Percentiles rank a stretch among this genome's conserved stretches.
Conservation (phyloP, 2,329 filamentous ascomycete species). For the Hymenoscyphus albidus region DNA sequence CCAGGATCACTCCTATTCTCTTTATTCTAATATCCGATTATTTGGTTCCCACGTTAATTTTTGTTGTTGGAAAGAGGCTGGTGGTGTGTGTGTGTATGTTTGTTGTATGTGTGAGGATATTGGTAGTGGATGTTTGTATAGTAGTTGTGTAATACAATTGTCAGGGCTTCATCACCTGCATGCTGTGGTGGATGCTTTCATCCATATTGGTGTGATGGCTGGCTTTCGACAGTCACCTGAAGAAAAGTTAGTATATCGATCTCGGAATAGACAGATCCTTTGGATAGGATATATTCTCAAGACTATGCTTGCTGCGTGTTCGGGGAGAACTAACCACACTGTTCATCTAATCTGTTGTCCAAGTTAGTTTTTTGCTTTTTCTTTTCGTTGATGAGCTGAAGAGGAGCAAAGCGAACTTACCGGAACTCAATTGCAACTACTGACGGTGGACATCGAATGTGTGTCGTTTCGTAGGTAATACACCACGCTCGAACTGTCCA, state of each 20-base stretch:
- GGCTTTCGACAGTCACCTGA: constrained; percentile 29
- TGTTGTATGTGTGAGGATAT: not conserved
- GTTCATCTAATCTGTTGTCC: constrained; percentile 29
- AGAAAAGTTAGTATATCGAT: constrained; percentile 6
- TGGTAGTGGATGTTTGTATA: not conserved
- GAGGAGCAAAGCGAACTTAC: constrained; percentile 19
- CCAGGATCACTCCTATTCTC: constrained; percentile 3
- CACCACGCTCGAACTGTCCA: constrained; percentile 56
- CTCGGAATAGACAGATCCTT: not conserved
- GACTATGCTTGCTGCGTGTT: not conserved
- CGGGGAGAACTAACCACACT: constrained; percentile 26
- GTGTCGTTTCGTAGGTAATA: constrained; percentile 45
- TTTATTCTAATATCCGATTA: constrained; percentile 3
- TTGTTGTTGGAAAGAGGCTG: not conserved
- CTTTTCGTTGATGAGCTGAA: not conserved
- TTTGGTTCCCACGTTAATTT: not conserved
- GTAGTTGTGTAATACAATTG: not conserved
- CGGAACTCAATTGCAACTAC: constrained; percentile 38
- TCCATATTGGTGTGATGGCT: constrained; percentile 25
- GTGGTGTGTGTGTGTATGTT: not conserved
- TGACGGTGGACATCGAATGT: constrained; percentile 51
- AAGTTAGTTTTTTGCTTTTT: constrained; percentile 10
- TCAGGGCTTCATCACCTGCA: not conserved
- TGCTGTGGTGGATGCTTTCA: not conserved
- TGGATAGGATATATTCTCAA: not conserved